Conservation (phyloP, 129 eudicot species). For the Helianthus annuus region DNA sequence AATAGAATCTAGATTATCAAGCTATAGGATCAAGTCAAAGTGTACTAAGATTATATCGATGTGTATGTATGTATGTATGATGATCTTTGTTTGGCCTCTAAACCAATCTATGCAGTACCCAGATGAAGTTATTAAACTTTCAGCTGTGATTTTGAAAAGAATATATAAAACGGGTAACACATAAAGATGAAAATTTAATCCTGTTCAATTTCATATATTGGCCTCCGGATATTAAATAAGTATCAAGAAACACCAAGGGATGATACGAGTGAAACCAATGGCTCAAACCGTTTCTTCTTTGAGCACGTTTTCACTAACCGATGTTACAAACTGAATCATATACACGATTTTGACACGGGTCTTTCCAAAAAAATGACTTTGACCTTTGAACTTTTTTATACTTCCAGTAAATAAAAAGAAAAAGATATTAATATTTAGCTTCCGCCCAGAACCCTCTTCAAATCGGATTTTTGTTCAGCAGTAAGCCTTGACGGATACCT, state of each 20-base stretch:
- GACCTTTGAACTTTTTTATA: not conserved
- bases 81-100: constrained; percentile 6
- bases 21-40: constrained; percentile 3
- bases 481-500: constrained; percentile 79
- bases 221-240: not conserved
- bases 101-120: not conserved
- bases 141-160: not conserved
- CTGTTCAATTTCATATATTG: too few species aligned
- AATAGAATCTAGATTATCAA: constrained; percentile 10
- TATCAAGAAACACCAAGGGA: not conserved
- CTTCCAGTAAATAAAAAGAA: not conserved
- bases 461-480: constrained; percentile 64
- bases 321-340: constrained; percentile 25
- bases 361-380: constrained; percentile 23
- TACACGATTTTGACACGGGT: constrained; percentile 25
- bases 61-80: constrained; percentile 8
- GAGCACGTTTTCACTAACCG: not conserved
- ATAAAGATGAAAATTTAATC: not conserved
- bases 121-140: not conserved
- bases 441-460: constrained; percentile 62
- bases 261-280: not conserved
- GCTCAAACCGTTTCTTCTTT: not conserved
- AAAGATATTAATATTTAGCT: not conserved
- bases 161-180: too few species aligned
- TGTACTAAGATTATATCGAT: constrained; percentile 4